Conservation (phyloP, 2,329 filamentous ascomycete species). For the Kalmusia sp. region DNA sequence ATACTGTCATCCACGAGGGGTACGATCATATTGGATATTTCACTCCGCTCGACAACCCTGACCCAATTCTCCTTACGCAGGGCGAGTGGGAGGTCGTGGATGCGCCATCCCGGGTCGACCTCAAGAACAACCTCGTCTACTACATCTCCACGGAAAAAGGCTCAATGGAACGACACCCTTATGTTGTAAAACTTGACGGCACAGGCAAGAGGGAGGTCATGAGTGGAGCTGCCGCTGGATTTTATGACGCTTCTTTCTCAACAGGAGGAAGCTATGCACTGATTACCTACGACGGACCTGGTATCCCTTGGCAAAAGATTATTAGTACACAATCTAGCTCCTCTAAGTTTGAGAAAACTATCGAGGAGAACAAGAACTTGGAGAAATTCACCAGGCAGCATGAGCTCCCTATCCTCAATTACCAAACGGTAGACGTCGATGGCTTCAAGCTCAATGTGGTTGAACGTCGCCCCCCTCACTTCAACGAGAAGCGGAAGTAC, state of each 20-base stretch:
- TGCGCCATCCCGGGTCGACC: constrained; percentile 83
- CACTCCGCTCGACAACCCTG: constrained; percentile 79
- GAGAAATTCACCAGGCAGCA: constrained; percentile 74
- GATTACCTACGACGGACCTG: constrained; percentile 83
- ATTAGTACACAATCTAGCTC: constrained; percentile 78
- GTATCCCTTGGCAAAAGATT: constrained; percentile 89
- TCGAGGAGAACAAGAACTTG: constrained; percentile 81
- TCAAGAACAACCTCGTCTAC: constrained; percentile 87
- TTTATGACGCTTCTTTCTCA: constrained; percentile 86
- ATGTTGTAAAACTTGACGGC: constrained; percentile 85
- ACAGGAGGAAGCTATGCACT: constrained; percentile 80
- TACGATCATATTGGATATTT: constrained; percentile 96
- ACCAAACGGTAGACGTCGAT: constrained; percentile 84
- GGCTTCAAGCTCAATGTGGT: constrained; percentile 75
- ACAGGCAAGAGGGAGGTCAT: constrained; percentile 76
- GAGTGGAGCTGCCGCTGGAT: constrained; percentile 74
- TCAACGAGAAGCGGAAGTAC: constrained; percentile 82
- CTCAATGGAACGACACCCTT: constrained; percentile 88
- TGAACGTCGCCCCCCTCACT: constrained; percentile 89
- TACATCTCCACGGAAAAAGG: constrained; percentile 87
- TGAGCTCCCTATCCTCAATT: constrained; percentile 82
- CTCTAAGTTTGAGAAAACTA: constrained; percentile 68
- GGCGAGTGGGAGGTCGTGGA: constrained; percentile 92
- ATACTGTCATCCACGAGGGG: constrained; percentile 84
- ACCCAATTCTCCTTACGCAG: constrained; percentile 85